Evolutionary conservation across 192 early-diverging fungal genomes (phyloP), one percentile per base, ranked within the genome.

Genomic region (Gryganskiella cystojenkinii): DNA sequence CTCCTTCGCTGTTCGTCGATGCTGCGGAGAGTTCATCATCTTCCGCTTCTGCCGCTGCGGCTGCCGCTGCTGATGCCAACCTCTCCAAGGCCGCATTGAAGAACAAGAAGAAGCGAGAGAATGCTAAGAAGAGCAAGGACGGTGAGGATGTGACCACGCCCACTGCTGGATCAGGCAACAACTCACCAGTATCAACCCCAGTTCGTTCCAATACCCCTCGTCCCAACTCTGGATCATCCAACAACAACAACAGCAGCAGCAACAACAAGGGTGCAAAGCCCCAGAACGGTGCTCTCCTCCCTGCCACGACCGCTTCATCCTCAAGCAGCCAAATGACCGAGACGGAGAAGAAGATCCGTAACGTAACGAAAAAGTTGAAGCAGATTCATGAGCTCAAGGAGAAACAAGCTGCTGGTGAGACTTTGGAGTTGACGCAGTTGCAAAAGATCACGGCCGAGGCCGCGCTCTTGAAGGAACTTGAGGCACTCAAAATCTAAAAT

Each of bases 351-450:
- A 93, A 92, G 78, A 84, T 96, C 63, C 90, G 95, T 51, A 87
- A 84, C 33, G 78, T 98, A 20, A 90, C 93, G 56, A 99, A 98
- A 84, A 99, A 98, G 81, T 73, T 98, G 52, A 90, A 90, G 67
- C 92, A 95, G 81, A 98, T 99, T 80, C 84, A 83, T 37, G 92
- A 92, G 47, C 86, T 99, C 45, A 95, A 93, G 71, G 88, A 89
- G 44, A 91, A 89, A 65, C 86, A 90, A 69, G 84, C 84, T 25
- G 86, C 84, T 17, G 96, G 96, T 30, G 93, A 94, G 53, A 82
- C 72, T 19, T 82, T 99, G 8, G 96, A 96, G 81, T 81, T 89
- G 61, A 93, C 94, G 24, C 95, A 96, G 84, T 50, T 91, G 15
- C 86, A 91, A 59, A 94, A 94, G 80, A 83, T 91, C 45, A 83